phyloP scores from a whole-genome alignment of 2,329 filamentous ascomycete genomes.

The Domatiomyces catenatus region DNA sequence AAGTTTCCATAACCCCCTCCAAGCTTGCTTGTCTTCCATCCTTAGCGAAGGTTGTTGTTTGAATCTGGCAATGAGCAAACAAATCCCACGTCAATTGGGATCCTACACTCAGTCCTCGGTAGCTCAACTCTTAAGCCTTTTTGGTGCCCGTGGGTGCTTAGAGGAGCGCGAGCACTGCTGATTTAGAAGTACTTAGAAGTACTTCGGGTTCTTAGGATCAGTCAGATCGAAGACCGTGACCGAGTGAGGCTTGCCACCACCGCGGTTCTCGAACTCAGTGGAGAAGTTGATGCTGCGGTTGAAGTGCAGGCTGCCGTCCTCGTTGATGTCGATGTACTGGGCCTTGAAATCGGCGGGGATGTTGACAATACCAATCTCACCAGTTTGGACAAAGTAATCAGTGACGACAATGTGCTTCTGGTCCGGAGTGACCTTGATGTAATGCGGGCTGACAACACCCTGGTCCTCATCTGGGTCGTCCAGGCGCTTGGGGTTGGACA shows the following conservation, averaged over 20 bases:
- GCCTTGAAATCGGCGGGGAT: conserved; percentile 48
- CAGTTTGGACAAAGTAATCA: conserved; percentile 51
- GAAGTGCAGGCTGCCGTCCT: conserved; percentile 42
- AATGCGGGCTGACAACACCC: conserved; percentile 47
- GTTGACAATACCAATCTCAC: conserved; percentile 45
- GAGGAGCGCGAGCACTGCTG: not conserved
- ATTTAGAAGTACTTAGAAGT: conserved; percentile 36
- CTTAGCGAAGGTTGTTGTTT: not conserved
- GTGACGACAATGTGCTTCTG: conserved; percentile 49
- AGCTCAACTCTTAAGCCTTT: not conserved
- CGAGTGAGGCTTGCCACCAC: conserved; percentile 44
- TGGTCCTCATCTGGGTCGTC: conserved; percentile 45
- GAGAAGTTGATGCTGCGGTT: conserved; percentile 46
- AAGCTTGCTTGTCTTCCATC: not conserved
- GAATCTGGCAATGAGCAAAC: not conserved
- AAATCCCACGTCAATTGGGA: not conserved
- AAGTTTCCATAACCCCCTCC: not conserved
- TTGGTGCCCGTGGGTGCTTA: not conserved
- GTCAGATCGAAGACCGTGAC: conserved; percentile 41
- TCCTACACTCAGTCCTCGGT: too few relatives aligned
- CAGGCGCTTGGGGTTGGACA: conserved; percentile 45
- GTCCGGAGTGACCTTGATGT: conserved; percentile 48
- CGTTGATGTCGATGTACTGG: conserved; percentile 44
- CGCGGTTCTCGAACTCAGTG: conserved; percentile 37
- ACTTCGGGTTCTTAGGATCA: conserved; percentile 37